Evolutionary conservation across 441 rosid species (phyloP).

Genomic region (Erodium texanum): DNA sequence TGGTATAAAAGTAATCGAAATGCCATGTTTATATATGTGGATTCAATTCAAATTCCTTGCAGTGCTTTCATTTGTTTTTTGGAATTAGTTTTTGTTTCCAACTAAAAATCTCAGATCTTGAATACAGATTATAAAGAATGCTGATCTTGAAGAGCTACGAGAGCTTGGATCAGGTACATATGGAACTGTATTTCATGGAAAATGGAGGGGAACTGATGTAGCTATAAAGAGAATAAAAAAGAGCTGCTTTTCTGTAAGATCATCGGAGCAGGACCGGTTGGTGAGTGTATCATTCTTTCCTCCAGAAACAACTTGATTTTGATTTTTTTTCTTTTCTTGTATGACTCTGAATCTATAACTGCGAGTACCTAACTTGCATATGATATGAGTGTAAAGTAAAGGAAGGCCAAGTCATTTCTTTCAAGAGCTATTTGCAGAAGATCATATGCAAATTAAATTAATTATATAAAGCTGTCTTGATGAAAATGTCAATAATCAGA

Average conservation of each 20-base stretch:
- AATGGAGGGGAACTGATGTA: constrained; percentile 95
- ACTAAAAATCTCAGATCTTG: constrained; percentile 12
- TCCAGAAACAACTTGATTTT: neutral
- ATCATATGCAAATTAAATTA: neutral
- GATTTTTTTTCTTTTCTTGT: neutral
- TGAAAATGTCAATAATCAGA: neutral
- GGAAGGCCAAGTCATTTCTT: neutral
- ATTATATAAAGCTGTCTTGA: neutral
- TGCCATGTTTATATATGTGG: neutral
- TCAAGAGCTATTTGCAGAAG: neutral
- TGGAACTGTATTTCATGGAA: constrained; percentile 82
- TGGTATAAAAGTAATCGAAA: neutral
- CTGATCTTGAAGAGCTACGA: constrained; percentile 68
- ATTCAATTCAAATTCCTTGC: neutral
- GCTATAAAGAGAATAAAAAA: constrained; percentile 88
- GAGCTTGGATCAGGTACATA: constrained; percentile 92
- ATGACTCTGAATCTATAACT: neutral
- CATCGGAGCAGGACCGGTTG: constrained; percentile 76
- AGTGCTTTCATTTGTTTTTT: neutral
- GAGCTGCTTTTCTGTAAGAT: constrained; percentile 68
- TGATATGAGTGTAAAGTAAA: neutral
- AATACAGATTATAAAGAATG: constrained; percentile 58
- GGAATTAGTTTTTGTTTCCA: constrained; percentile 7
- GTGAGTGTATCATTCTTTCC: constrained; percentile 24
- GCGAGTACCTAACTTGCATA: neutral